Percentiles rank a stretch among this genome's conserved stretches.
Conservation (phyloP, 108 stramenopile species). For the Thalassiosira profunda region DNA sequence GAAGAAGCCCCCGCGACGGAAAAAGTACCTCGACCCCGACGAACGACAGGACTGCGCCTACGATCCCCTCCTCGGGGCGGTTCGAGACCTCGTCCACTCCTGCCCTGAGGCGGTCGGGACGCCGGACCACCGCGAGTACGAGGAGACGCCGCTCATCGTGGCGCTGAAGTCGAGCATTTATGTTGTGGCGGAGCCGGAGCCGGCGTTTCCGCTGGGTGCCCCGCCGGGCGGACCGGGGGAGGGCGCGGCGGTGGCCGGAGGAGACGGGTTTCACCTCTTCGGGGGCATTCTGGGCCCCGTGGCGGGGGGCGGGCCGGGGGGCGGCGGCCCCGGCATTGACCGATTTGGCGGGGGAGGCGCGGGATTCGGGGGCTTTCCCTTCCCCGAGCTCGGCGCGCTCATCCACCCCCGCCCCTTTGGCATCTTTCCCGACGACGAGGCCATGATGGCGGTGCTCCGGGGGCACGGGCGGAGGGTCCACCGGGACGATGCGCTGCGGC, state of each 20-base stretch:
- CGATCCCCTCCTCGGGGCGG: constrained; percentile 26
- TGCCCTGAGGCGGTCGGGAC: constrained; percentile 70
- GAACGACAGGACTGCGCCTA: constrained; percentile 34
- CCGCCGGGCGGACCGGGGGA: neutral
- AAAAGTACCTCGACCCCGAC: constrained; percentile 21
- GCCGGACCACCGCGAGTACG: constrained; percentile 78
- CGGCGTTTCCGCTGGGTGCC: constrained; percentile 13
- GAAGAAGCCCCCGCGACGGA: neutral
- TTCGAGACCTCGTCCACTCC: constrained; percentile 54
- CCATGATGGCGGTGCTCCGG: constrained; percentile 27
- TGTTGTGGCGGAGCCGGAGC: constrained; percentile 34
- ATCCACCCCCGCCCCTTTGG: constrained; percentile 21
- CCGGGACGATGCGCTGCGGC: neutral
- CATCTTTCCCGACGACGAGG: constrained; percentile 26
- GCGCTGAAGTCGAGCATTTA: constrained; percentile 78
- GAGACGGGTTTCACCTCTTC: neutral
- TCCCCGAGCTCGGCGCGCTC: constrained; percentile 7
- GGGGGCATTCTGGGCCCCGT: constrained; percentile 6
- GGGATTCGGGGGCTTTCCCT: constrained; percentile 6
- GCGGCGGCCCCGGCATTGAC: neutral
- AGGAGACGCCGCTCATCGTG: constrained; percentile 79
- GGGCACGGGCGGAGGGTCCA: constrained; percentile 23
- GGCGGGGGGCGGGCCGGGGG: constrained; percentile 10
- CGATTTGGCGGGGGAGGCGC: neutral
- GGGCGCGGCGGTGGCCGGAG: neutral